Evolutionary conservation across 2,329 filamentous ascomycete genomes (phyloP), one percentile per base, ranked within the genome.

Genomic region (Cladosporium halotolerans): DNA sequence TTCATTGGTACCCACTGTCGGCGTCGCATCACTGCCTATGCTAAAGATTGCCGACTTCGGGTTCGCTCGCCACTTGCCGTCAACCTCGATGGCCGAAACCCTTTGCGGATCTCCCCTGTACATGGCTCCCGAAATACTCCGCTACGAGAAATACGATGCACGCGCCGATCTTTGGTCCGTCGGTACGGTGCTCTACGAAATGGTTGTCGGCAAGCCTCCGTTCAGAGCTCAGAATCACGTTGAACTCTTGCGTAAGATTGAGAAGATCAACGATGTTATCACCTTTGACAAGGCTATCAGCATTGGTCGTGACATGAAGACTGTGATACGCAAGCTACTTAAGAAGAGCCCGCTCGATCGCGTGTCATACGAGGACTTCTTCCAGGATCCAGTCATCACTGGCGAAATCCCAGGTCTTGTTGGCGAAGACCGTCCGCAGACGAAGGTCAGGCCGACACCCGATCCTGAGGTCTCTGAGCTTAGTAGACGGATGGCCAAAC

Each of bases 141-240:
- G 91, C 55, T 99, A 97, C 65, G 91, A 99, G 70, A 92, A 92
- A 66, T 99, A 99, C 70, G 92, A 96, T 73, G 89, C 92, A 58
- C 95, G 95, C 71, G 92, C 91, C 44, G 93, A 99, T 73, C 75
- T 99, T 33, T 99, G 93, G 93, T 99, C 93, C 18, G 89, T 96
- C 33, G 93, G 93, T 47, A 96, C 93, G 14, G 93, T 99, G 8
- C 75, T 95, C 19, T 96, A 89, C 68, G 93, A 99, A 73, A 96
- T 99, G 91, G 83, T 93, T 57, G 88, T 85, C 6, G 92, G 91
- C 50, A 86, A 83, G 57, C 90, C 93, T 18, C 93, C 93, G 0
- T 99, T 97, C 72, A 81, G 89, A 60, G 93, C 93, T 32, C 83
- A 83, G 52, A 97, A 99, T 66, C 93, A 99, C 66, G 91, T 99